Evolutionary conservation across 306 rosid species (phyloP), one percentile per base, ranked within the genome.

Genomic region (Dalbergia oliveri): DNA sequence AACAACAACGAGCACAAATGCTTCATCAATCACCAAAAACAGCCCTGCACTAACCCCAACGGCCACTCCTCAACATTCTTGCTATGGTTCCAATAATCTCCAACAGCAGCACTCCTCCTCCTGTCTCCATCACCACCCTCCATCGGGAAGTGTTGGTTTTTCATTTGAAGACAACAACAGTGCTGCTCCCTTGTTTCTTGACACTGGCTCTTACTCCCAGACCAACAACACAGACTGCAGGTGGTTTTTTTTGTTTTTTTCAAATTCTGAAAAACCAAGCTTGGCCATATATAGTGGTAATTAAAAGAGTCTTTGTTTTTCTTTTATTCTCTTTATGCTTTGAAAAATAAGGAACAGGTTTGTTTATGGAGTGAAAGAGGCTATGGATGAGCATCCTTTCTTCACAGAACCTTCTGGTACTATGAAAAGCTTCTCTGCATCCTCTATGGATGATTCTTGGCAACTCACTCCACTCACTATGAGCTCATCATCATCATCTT

Each of bases 401-500:
- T 94, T 91, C 90, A 88, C 92, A 62, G 96, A 94, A 13, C 90
- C 98, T 21, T 88, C 92, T 18, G 89, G 94, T 62, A 65, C 74
- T 26, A 81, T 76, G 83, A 89, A 86, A 73, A 83, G 85, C 78
- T 91, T 90, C 84, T 79, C 93, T 59, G 79, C 83, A 67, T 87
- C 97, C 35, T 84, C 97, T 5, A 68, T 86, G 83, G 87, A 89
- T 65, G 92, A 89, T 44, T 84, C 91, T 9, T 89, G 95, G 96
- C 90, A 94, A 86, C 83, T 94, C 74, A 90, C 94, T 60, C 97
- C 97, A 50, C 83, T 93, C 11, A 84, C 91, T 4, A 94, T 92
- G 86, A 94, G 91, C 60, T 87, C 92, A 3, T 85, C 96, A 0
- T 81, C 89, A 0, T 87, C 92, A 3, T 84, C 88, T 5, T 85